Evolutionary conservation across 768 basidiomycete species (phyloP), one percentile per base, ranked within the genome.

Genomic region (Phlegmacium glaucopus): DNA sequence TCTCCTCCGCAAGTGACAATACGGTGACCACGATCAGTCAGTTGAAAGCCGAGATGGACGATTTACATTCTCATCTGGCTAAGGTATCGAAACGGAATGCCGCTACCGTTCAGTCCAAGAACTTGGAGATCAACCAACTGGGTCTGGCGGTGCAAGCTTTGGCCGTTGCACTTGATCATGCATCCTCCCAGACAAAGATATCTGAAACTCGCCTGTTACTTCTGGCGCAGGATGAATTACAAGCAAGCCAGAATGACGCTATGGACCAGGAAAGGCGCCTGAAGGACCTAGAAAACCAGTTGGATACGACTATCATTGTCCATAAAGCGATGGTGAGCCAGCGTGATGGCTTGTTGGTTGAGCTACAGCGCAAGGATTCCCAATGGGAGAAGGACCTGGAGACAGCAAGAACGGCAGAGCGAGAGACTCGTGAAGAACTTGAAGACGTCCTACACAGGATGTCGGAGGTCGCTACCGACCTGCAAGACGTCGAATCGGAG

Each of bases 401-500:
- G 12, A 54, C 56, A 6, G 50, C 67, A 11, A 70, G 69, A 44
- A 57, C 53, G 28, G 65, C 66, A 26, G 64, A 68, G 36, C 64
- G 69, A 39, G 71, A 75, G 36, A 59, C 61, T 25, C 60, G 68
- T 10, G 66, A 65, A 51, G 47, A 61, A 9, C 48, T 80, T 16
- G 66, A 73, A 26, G 67, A 72, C 42, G 64, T 74, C 15, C 70
- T 76, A 52, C 63, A 67, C 7, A 75, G 72, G 37, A 60, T 86
- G 9, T 50, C 60, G 5, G 72, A 72, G n/a, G 57, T 77, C 16
- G 68, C 69, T 5, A 68, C 73, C 41, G 62, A 73, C 12, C 71
- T 81, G 11, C 77, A 83, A 38, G 71, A 77, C 34, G 66, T 78
- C 34, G 84, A 86, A 56, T 77, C 83, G 0, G 78, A 86, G 55